These are phyloP conservation scores for Candida sanyaensis DNA, from an alignment of 1,139 yeast genomes.

Conservation along the genomic window DNA sequence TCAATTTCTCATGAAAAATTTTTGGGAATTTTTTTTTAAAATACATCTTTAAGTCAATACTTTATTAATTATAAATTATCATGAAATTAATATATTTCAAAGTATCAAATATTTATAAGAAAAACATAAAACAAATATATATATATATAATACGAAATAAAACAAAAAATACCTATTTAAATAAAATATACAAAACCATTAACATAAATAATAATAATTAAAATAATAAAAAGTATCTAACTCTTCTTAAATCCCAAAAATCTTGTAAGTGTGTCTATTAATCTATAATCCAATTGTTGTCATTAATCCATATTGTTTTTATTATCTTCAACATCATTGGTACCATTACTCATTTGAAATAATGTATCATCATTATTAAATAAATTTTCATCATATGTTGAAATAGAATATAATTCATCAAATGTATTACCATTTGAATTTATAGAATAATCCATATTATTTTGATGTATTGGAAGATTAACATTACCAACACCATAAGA, in stretches of 20 bases:
- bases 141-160: neutral
- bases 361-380: constrained; percentile 3
- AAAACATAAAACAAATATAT: no score
- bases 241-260: neutral
- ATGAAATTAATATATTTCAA: no score
- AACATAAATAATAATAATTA: neutral
- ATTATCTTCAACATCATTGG: neutral
- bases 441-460: no score
- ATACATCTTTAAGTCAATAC: no score
- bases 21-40: no score
- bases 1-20: no score
- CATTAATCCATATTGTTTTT: constrained; percentile 6
- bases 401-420: constrained; percentile 8
- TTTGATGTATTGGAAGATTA: neutral
- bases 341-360: constrained; percentile 9
- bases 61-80: no score
- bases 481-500: no score
- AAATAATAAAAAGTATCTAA: neutral
- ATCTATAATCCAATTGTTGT: constrained; percentile 11
- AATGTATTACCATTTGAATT: neutral
- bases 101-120: no score
- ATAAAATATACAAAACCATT: no score
- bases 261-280: neutral
- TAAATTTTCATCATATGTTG: constrained; percentile 8
- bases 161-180: neutral